phyloP scores from a whole-genome alignment of 2,329 filamentous ascomycete genomes.

The Bipolaris sorokiniana region DNA sequence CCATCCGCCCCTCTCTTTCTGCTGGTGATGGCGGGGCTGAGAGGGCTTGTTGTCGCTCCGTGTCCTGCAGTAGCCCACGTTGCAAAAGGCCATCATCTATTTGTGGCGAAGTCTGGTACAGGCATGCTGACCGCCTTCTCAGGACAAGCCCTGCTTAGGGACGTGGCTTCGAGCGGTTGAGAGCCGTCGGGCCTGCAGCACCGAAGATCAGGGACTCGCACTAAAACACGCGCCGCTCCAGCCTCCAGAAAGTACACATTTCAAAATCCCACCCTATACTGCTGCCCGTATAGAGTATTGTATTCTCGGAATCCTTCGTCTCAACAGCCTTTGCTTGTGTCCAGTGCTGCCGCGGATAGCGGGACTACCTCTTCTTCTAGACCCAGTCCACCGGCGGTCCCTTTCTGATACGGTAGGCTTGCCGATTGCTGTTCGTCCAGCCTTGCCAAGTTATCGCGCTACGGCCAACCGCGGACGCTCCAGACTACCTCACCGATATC shows the following conservation, averaged over 20 bases:
- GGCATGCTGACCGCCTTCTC: slow-evolving; percentile 36
- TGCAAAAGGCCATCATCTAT: slow-evolving; percentile 24
- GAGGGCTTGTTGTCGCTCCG: slow-evolving; percentile 4
- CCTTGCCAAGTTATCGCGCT: slow-evolving; percentile 28
- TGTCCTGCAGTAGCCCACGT: slow-evolving; percentile 24
- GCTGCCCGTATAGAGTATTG: not conserved
- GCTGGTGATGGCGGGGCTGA: slow-evolving; percentile 3
- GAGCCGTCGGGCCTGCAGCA: slow-evolving; percentile 22
- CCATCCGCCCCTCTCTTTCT: not conserved
- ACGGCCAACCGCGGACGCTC: slow-evolving; percentile 37
- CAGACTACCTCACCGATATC: slow-evolving; percentile 33
- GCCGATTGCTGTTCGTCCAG: slow-evolving; percentile 22
- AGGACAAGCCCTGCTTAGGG: slow-evolving; percentile 15
- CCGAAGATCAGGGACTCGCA: slow-evolving; percentile 22
- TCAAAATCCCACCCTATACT: not conserved
- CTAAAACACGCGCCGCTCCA: slow-evolving; percentile 3
- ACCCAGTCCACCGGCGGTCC: slow-evolving; percentile 1
- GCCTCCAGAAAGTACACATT: not conserved
- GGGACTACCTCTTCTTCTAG: slow-evolving; percentile 1
- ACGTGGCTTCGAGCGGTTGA: slow-evolving; percentile 18
- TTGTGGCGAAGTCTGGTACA: slow-evolving; percentile 32
- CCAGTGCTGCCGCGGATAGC: not conserved
- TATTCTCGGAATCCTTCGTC: not conserved
- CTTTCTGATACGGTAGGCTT: slow-evolving; percentile 16
- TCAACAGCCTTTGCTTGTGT: not conserved